Evolutionary conservation across 208 protist species (phyloP), one percentile per base, ranked within the genome.

Genomic region (Blechomonas ayalai): DNA sequence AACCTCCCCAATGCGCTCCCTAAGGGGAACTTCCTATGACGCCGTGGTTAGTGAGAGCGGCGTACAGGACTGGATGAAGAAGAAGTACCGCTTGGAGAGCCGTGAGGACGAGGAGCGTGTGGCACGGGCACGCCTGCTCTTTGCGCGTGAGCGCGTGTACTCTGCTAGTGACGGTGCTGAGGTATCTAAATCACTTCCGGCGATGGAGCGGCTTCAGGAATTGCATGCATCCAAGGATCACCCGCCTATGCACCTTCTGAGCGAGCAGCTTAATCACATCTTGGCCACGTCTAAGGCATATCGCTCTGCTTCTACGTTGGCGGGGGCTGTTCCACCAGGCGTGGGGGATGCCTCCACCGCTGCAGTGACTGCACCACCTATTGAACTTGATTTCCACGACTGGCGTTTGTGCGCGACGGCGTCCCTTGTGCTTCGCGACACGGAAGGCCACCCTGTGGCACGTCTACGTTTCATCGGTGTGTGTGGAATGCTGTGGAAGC

Each of bases 401-500:
- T 48, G 49, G 28, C 8, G 42, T 2, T 54, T 77, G 28, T 86
- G 75, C 24, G 64, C 72, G 18, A 78, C 67, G 2, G 77, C 49
- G 0, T 2, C 32, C 2, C 55, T 86, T 12, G 25, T 62, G 1
- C 70, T 86, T 25, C 59, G 46, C 16, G 57, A 70, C 33, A 15
- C 33, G 4, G 29, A 49, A 10, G 56, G 65, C 20, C 4, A 29
- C 5, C 37, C 56, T 0, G 48, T 60, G 48, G 47, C 52, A 2
- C 44, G 58, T 2, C 66, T 75, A 41, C 46, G 56, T 4, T 86
- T 86, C 49, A 18, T 79, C 20, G 77, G 77, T 4, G 44, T 67
- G 12, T 86, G 77, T 33, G 77, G 77, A 4, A 82, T 82, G 72
- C 42, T 86, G 7, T 86, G 77, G 77, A 55, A 56, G 32, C 44